phyloP scores from a whole-genome alignment of 371 early-diverging fungal species.

The Chytridium lagenaria region DNA sequence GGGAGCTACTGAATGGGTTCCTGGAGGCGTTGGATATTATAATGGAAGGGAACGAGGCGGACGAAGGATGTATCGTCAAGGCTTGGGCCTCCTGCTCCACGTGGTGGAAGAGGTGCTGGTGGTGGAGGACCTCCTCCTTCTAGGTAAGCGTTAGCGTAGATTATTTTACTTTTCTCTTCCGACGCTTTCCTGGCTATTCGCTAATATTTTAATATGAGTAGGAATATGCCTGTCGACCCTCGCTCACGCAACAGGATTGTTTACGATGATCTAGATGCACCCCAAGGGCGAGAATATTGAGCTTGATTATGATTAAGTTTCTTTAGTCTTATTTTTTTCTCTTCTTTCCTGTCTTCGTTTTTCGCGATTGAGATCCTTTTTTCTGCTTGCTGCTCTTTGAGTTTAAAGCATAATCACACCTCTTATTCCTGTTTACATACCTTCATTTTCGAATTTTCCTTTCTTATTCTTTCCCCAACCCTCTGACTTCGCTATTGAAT shows the following conservation, averaged over 20 bases:
- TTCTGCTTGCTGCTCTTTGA: too few relatives aligned
- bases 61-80: conserved; percentile 18
- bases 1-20: conserved; percentile 20
- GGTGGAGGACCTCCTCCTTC: not conserved
- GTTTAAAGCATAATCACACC: too few relatives aligned
- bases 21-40: conserved; percentile 30
- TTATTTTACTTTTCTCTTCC: not conserved
- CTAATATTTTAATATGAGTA: not conserved
- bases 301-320: conserved; percentile 54
- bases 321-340: too few relatives aligned
- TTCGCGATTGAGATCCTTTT: too few relatives aligned
- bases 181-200: not conserved
- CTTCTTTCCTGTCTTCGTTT: too few relatives aligned
- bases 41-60: conserved; percentile 34
- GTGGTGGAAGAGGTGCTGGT: conserved; percentile 17
- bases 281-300: conserved; percentile 49
- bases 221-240: conserved; percentile 38
- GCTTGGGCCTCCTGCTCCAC: conserved; percentile 28
- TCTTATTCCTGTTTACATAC: too few relatives aligned
- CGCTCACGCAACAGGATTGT: conserved; percentile 13
- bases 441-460: too few relatives aligned
- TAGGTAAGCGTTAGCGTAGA: conserved; percentile 9
- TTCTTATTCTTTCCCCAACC: too few relatives aligned
- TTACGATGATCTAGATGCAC: conserved; percentile 52
- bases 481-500: too few relatives aligned